Base-by-base conservation (phyloP, 1,139 yeast species). In the Suhomyces ambrosiae region DNA sequence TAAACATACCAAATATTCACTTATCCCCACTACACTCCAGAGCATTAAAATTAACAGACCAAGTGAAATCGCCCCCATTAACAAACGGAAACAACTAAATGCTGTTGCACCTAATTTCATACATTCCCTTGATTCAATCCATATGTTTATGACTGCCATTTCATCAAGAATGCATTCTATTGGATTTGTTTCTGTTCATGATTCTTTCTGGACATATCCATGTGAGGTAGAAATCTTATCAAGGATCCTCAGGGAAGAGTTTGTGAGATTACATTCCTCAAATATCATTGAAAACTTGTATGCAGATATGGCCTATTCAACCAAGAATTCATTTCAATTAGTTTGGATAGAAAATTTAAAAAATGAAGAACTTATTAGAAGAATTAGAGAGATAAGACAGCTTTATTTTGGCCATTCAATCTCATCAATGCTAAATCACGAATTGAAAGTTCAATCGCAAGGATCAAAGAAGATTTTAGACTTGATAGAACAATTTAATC, bases 51-150 rank as follows among this genome's bases (percentile, higher is more conserved):
- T 65, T 16, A 44, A 41, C 4, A 46, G 45, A 14, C 55, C 56
- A 4, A 37, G 48, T 1, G 38, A 42, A 14, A 18, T 47, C 3
- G 52, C 63, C 0, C 58, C 61, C 1, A 52, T 69, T 22, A 60
- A 67, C 44, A 34, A 44, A n/a, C 35, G 45, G 25, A 67, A 62
- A 39, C 75, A 69, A 42, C 25, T 59, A 33, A 64, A 63, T 44
- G 75, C 64, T 3, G 56, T 71, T 6, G 74, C 76, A 0, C 76
- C 77, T 2, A 71, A 71, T 42, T 71, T 65, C 44, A 65, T 71
- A 33, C 77, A 71, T 47, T 69, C 75, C 3, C 42, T 71, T 10
- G 76, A 71, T 44, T 62, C 76, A 0, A 52, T 61, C 1, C 76
- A 71, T 45, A 56, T 71, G 61, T 45, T 58, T 23, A 60, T 69